A percentile compares a stretch with the other conserved stretches of the same genome.
These are phyloP conservation scores for Meredithiella fracta DNA, from an alignment of 2,329 filamentous ascomycete species.

Conservation along the genomic window DNA sequence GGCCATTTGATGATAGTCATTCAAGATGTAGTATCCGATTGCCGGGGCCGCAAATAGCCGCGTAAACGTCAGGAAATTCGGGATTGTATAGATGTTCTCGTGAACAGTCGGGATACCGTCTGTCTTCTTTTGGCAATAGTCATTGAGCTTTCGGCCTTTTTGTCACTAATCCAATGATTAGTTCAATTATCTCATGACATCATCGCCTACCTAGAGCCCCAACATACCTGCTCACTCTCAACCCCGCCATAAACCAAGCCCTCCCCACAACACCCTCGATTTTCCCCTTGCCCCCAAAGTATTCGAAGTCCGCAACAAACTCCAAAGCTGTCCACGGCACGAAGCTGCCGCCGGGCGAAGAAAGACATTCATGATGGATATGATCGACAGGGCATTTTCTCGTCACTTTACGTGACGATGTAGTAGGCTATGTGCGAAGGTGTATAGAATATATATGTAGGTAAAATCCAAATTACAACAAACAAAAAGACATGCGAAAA, in stretches of 20 bases:
- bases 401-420: no score
- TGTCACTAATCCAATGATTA: background rate
- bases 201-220: background rate
- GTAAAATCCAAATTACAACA: background rate
- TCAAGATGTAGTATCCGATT: conserved; percentile 75
- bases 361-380: conserved; percentile 10
- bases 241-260: no score
- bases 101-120: conserved; percentile 24
- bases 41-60: conserved; percentile 68
- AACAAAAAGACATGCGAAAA: background rate
- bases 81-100: conserved; percentile 95
- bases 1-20: conserved; percentile 64
- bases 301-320: background rate
- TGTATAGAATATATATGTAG: background rate
- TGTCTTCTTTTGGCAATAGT: background rate
- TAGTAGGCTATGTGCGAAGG: no score
- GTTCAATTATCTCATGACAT: background rate
- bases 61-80: conserved; percentile 80
- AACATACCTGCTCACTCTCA: background rate
- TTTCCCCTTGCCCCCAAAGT: background rate
- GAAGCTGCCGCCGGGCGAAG: conserved; percentile 4
- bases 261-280: background rate
- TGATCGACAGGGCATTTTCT: conserved; percentile 2
- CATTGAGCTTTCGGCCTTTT: background rate
- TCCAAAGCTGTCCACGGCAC: conserved; percentile 1